Base-by-base conservation (phyloP, 345 rosid species). In the Pelargonium nanum region DNA sequence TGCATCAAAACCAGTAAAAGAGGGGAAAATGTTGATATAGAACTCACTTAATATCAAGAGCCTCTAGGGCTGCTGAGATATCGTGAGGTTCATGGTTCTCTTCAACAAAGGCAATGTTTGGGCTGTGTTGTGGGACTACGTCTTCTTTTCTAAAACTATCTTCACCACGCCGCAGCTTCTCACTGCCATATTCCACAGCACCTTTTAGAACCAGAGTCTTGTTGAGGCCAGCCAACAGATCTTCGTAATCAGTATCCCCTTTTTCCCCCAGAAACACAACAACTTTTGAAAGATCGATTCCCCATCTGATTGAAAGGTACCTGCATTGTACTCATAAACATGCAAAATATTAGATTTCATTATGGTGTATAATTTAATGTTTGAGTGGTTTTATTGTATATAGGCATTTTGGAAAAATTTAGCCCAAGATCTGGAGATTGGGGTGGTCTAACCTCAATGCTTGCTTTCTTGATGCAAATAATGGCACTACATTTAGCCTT, bases 301-400 rank as follows among this genome's bases (percentile, higher is more conserved):
- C 95, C 98, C 98, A 86, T 64, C 78, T 81, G 34, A 86, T 77
- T 53, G 85, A 86, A 59, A 91, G 92, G 63, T 91, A 91, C 85
- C 95, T 91, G 79, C 71, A 71, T 5, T 54, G 59, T 30, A 40
- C 61, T 65, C 19, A 40, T 6, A 64, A 68, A 26, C 62, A 45
- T 70, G 22, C 5, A 5, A 55, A 2, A 16, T 17, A 40, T 50
- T 26, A 13, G n/a, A 20, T 20, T 26, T 1, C 6, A 19, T 50
- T 23, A 21, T 48, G 55, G 32, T 10, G 12, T 1, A 16, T 26
- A 50, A 61, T 17, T 16, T 20, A 45, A 16, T 4, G 56, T 17
- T 44, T 22, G 22, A 21, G 1, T 5, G 48, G 25, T 55, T 13
- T 21, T 20, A 21, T 55, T 15, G 6, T 17, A 23, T 55, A 1